Percentiles rank a stretch among this genome's conserved stretches.
Conservation (phyloP, 1,284 basidiomycete species). For the Heliocybe sulcata region DNA sequence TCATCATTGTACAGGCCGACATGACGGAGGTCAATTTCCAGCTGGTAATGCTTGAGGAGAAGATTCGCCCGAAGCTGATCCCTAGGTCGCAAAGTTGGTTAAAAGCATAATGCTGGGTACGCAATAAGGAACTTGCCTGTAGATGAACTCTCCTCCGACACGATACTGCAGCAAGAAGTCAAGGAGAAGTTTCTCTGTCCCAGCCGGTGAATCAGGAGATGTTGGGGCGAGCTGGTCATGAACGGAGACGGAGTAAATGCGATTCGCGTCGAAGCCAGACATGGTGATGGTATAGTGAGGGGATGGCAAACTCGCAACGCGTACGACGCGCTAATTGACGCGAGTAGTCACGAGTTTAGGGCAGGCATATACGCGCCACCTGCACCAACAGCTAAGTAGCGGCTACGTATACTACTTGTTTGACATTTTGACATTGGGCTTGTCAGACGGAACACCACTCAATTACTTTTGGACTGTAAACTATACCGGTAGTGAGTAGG, state of each 20-base stretch:
- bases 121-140: constrained; percentile 45
- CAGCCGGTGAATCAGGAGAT: constrained; percentile 64
- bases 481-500: too few species aligned
- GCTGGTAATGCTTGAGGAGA: constrained; percentile 83
- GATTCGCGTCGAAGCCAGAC: constrained; percentile 73
- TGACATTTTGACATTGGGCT: too few species aligned
- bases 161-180: constrained; percentile 87
- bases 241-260: constrained; percentile 73
- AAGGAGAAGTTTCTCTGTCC: constrained; percentile 73
- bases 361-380: constrained; percentile 21
- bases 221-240: constrained; percentile 48
- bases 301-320: too few species aligned
- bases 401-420: too few species aligned
- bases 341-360: constrained; percentile 13
- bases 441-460: too few species aligned
- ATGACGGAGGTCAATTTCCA: constrained; percentile 92
- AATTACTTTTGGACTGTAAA: too few species aligned
- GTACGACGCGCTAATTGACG: not conserved
- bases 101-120: not conserved
- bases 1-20: constrained; percentile 91
- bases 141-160: constrained; percentile 84
- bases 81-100: constrained; percentile 30
- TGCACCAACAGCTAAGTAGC: too few species aligned
- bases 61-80: constrained; percentile 89
- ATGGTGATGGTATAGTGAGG: constrained; percentile 17